phyloP scores from a whole-genome alignment of 106 monocot species.

The Hemerocallis citrina region DNA sequence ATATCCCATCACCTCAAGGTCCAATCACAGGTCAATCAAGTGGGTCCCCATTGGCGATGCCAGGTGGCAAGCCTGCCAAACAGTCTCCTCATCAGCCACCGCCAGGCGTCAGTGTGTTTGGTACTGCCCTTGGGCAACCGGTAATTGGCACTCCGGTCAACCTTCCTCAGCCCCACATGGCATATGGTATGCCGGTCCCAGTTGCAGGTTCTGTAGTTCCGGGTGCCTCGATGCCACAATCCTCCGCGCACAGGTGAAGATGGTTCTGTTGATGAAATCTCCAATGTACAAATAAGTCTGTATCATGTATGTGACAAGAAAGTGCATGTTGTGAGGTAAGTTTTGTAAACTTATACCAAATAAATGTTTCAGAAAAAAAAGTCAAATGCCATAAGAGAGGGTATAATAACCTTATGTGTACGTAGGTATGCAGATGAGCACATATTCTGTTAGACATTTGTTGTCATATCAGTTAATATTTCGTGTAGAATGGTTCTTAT shows the following conservation, averaged over 20 bases:
- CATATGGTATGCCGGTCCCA: constrained; percentile 29
- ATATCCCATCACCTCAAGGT: constrained; percentile 25
- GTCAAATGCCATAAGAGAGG: no score
- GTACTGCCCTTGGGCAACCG: constrained; percentile 61
- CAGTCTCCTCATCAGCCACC: constrained; percentile 25
- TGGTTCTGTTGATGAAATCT: no score
- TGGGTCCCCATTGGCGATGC: background rate
- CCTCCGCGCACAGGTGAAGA: constrained; percentile 25
- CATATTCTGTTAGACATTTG: no score
- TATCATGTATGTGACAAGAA: no score
- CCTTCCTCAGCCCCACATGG: constrained; percentile 33
- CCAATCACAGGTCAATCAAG: constrained; percentile 57
- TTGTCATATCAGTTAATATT: no score
- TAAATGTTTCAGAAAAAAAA: no score
- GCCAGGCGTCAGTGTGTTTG: constrained; percentile 28
- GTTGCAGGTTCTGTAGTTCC: constrained; percentile 37
- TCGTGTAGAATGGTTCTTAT: no score
- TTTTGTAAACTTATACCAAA: no score
- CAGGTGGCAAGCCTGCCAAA: constrained; percentile 19
- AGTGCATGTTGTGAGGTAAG: no score
- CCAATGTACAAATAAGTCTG: no score
- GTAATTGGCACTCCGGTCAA: constrained; percentile 53
- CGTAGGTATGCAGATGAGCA: no score
- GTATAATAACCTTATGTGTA: no score
- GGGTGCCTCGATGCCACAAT: constrained; percentile 31